phyloP scores from a whole-genome alignment of 2,329 filamentous ascomycete genomes.

The Alternaria atra region DNA sequence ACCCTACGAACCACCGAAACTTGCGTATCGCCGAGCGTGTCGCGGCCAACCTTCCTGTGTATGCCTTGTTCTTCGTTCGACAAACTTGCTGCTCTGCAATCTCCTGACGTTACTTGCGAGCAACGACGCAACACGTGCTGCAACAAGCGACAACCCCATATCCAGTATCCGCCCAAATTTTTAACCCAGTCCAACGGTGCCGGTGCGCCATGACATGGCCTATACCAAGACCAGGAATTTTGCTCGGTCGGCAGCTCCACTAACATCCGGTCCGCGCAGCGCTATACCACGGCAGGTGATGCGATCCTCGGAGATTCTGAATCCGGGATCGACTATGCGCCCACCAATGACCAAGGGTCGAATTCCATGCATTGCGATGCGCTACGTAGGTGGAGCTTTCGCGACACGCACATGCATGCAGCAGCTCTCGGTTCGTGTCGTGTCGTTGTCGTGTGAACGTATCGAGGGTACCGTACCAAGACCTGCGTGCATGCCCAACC shows the following conservation, averaged over 20 bases:
- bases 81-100: conserved; percentile 1
- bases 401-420: background rate
- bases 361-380: conserved; percentile 1
- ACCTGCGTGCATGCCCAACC: conserved; percentile 33
- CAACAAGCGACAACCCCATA: background rate
- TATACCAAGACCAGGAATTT: conserved; percentile 16
- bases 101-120: background rate
- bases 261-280: conserved; percentile 6
- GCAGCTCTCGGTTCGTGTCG: conserved; percentile 2
- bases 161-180: background rate
- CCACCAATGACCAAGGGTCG: conserved; percentile 14
- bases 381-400: conserved; percentile 6
- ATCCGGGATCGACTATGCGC: conserved; percentile 22
- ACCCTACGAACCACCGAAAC: conserved; percentile 8
- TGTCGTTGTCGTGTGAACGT: conserved; percentile 13
- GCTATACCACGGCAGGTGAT: conserved; percentile 23
- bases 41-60: background rate
- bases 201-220: background rate
- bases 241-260: conserved; percentile 14
- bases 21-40: background rate
- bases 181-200: conserved; percentile 10
- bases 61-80: background rate
- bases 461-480: conserved; percentile 7
- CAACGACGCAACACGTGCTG: background rate
- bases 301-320: conserved; percentile 27